Conservation (phyloP, 371 early-diverging fungal species). For the Globomyces sp. region DNA sequence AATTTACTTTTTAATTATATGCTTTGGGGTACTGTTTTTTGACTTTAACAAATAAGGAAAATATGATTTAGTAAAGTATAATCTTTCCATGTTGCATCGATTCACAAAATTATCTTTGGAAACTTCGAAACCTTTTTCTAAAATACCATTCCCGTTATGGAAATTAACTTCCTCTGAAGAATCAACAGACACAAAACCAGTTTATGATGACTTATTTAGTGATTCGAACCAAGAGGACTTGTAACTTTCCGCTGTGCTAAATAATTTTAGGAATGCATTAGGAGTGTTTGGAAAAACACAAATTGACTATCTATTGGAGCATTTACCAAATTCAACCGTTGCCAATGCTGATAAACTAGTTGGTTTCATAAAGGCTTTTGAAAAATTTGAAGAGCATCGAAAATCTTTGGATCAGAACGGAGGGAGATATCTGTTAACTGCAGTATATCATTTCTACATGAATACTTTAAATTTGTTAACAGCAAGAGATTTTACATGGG, state of each 20-base stretch:
- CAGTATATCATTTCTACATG: constrained; percentile 49
- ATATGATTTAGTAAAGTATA: constrained; percentile 64
- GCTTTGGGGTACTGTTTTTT: constrained; percentile 53
- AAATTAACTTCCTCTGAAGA: constrained; percentile 39
- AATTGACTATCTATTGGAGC: constrained; percentile 31
- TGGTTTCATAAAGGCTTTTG: constrained; percentile 62
- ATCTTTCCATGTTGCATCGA: constrained; percentile 45
- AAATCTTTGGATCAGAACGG: constrained; percentile 86
- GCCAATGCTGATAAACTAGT: constrained; percentile 44
- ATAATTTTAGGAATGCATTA: background rate
- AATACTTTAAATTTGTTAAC: constrained; percentile 44
- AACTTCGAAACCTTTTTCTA: constrained; percentile 18
- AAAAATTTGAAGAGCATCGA: constrained; percentile 66
- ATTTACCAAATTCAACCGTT: constrained; percentile 28
- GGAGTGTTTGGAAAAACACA: constrained; percentile 43
- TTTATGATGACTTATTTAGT: constrained; percentile 28
- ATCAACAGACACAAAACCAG: constrained; percentile 43
- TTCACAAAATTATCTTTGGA: constrained; percentile 37
- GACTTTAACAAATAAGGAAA: constrained; percentile 33
- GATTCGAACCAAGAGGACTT: constrained; percentile 20
- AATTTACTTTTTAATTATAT: constrained; percentile 68
- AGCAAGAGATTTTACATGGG: constrained; percentile 81
- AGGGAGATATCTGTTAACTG: constrained; percentile 71
- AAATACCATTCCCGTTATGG: constrained; percentile 47
- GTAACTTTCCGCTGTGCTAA: constrained; percentile 12